Percentiles rank a stretch among this genome's conserved stretches.
Evolutionary conservation across 2,329 filamentous ascomycete genomes (phyloP).

Genomic region (Nectriaceae sp.): DNA sequence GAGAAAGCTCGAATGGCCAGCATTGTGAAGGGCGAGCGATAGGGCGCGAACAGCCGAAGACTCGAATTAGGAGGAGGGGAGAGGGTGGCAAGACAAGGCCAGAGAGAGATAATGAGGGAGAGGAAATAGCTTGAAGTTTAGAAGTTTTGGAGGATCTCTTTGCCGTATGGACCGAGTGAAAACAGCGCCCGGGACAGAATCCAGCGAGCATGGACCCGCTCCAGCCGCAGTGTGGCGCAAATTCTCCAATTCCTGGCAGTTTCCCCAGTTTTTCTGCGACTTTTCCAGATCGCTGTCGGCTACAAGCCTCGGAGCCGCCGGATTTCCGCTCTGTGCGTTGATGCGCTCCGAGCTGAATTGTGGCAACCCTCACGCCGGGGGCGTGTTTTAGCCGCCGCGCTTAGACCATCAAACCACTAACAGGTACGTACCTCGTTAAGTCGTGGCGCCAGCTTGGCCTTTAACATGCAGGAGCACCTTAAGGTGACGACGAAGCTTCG

Average conservation of each 20-base stretch:
- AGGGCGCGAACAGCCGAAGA: constrained; percentile 14
- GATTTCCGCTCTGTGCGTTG: constrained; percentile 22
- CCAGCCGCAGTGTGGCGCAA: constrained; percentile 16
- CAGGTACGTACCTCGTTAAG: neutral
- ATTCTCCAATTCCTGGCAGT: too few relatives aligned
- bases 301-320: constrained; percentile 33
- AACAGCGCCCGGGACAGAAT: constrained; percentile 12
- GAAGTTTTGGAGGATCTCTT: constrained; percentile 1
- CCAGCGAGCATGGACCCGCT: constrained; percentile 23
- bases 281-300: constrained; percentile 27
- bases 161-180: neutral
- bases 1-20: constrained; percentile 78
- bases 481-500: neutral
- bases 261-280: constrained; percentile 28
- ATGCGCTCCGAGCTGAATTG: constrained; percentile 13
- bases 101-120: constrained; percentile 15
- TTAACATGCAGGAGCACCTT: neutral
- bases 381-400: neutral
- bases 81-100: constrained; percentile 4
- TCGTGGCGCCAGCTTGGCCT: neutral
- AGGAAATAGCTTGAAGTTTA: constrained; percentile 11
- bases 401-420: neutral
- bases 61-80: constrained; percentile 23
- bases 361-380: neutral
- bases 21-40: constrained; percentile 60